Percentiles rank a stretch among this genome's conserved stretches.
Conservation (phyloP, 352 stramenopile genomes). For the Globisporangium takayamanum region DNA sequence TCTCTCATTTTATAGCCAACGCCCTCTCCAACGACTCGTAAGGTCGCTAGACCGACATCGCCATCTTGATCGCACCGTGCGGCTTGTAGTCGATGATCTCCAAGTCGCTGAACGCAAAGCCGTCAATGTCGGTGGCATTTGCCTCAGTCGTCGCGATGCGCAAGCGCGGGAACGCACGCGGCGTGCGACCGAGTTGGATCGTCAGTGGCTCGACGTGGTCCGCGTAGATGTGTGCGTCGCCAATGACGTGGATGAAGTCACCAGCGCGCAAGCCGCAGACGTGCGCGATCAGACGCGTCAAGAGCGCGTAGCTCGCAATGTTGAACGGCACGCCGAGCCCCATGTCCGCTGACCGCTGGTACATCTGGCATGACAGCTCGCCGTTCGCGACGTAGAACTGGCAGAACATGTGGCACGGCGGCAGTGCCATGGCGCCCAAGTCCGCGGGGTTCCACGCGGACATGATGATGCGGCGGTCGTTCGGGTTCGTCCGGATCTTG, state of each 20-base stretch:
- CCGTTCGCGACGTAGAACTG: slow-evolving; percentile 89
- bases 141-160: slow-evolving; percentile 33
- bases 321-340: slow-evolving; percentile 99
- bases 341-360: slow-evolving; percentile 99
- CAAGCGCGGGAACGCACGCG: slow-evolving; percentile 94
- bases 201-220: slow-evolving; percentile 98
- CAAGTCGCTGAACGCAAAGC: slow-evolving; percentile 96
- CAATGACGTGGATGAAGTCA: slow-evolving; percentile 99
- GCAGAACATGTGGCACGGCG: slow-evolving; percentile 99
- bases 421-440: slow-evolving; percentile 96
- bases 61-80: slow-evolving; percentile 98
- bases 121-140: slow-evolving; percentile 90
- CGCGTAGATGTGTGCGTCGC: slow-evolving; percentile 98
- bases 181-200: slow-evolving; percentile 92
- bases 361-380: slow-evolving; percentile 94
- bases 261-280: slow-evolving; percentile 91
- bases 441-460: slow-evolving; percentile 99
- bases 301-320: slow-evolving; percentile 98
- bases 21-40: background rate
- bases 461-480: slow-evolving; percentile 97
- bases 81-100: slow-evolving; percentile 95
- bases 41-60: slow-evolving; percentile 91
- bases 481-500: slow-evolving; percentile 96
- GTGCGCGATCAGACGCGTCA: slow-evolving; percentile 96
- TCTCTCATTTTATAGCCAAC: background rate